Base-by-base conservation (phyloP, 2,329 filamentous ascomycete genomes). In the Pseudofabraea citricarpa region DNA sequence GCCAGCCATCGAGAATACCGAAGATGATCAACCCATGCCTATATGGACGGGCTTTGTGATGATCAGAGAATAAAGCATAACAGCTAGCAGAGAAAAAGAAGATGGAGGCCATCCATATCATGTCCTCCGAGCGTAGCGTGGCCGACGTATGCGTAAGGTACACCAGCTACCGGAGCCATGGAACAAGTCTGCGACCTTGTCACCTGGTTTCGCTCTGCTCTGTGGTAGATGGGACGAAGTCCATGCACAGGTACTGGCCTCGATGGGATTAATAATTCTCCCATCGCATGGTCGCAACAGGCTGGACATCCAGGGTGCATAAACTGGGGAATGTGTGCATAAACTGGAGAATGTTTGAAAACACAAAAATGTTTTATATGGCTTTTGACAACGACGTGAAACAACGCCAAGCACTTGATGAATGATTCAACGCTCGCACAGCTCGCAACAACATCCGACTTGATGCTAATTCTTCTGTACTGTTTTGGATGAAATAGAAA, bases 1-100 rank as follows among this genome's bases (percentile, higher is more conserved):
- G 41, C 48, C 48, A 48, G 48, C 48, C 45, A 50, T 50, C 43
- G 41, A 46, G 43, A 46, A 35, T 23, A 39, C 16, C 36, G 40
- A 36, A 39, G 41, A 36, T 15, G n/a, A 44, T 46, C 37, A 48
- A 37, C 15, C 45, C 44, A 48, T 40, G 16, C 41, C 18, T 42
- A 44, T 10, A 10, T 15, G 19, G 35, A 15, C 16, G 13, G 27
- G 13, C 16, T 37, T 37, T 37, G 16, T 10, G 7, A 22, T 23
- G 35, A 13, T 10, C 3, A 12, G 22, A 43, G 44, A 39, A 43
- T 20, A 26, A 43, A 21, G 40, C n/a, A 35, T 26, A 21, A 23
- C 32, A 38, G 43, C 19, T n/a, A 18, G 12, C 35, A 13, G 20
- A n/a, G 12, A 10, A n/a, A n/a, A 37, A 20, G 20, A 37, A 22